These are phyloP conservation scores for Vigna hirtella DNA, from an alignment of 306 rosid genomes.

Conservation along the genomic window DNA sequence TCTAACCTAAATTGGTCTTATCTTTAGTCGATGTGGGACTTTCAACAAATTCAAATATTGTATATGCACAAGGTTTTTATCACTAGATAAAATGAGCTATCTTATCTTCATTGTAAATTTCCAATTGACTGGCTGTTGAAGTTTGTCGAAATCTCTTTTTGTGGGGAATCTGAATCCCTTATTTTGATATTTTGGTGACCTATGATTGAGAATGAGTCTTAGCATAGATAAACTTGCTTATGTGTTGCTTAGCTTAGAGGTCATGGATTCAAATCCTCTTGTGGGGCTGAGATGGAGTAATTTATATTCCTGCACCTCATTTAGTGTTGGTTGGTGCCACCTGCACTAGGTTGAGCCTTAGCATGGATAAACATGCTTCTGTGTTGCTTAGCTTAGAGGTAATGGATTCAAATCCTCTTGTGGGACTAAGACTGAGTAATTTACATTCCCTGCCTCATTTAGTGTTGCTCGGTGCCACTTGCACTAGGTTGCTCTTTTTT, in stretches of 20 bases:
- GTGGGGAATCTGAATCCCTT: background rate
- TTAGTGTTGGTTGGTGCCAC: background rate
- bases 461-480: background rate
- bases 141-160: background rate
- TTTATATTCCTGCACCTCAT: background rate
- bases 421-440: background rate
- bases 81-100: background rate
- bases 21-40: too few species aligned
- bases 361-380: background rate
- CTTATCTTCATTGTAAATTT: background rate
- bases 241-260: background rate
- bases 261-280: background rate
- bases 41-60: background rate
- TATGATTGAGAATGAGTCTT: background rate
- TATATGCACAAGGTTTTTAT: background rate
- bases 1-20: too few species aligned
- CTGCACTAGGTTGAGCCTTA: background rate
- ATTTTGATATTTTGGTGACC: constrained; percentile 23
- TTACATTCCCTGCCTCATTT: background rate
- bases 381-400: background rate
- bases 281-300: background rate
- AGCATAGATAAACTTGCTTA: background rate
- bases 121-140: background rate
- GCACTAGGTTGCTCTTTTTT: background rate
- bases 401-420: background rate